A percentile compares a stretch with the other conserved stretches of the same genome.
Conservation (phyloP, 2,329 filamentous ascomycete genomes). For the Neospermospora avenae region DNA sequence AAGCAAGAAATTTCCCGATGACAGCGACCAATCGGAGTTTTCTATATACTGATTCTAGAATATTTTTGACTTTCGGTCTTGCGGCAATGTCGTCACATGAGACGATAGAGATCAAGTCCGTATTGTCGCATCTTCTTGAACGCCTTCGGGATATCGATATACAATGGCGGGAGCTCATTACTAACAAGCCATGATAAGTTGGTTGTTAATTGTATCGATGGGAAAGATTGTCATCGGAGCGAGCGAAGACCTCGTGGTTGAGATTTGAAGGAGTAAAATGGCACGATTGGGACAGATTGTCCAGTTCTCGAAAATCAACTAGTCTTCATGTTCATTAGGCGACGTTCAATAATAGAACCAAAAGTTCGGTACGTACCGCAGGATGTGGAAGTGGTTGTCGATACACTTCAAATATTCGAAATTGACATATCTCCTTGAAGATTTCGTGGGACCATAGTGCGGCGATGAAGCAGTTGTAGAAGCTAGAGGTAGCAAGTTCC, state of each 20-base stretch:
- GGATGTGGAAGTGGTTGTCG: neutral
- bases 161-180: too few species aligned
- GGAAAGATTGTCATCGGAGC: neutral
- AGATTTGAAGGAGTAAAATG: slow-evolving; percentile 5
- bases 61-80: neutral
- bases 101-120: too few species aligned
- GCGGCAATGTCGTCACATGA: neutral
- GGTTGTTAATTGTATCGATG: neutral
- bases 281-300: slow-evolving; percentile 2
- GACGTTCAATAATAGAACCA: too few species aligned
- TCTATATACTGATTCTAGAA: neutral
- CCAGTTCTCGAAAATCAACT: slow-evolving; percentile 5
- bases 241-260: neutral
- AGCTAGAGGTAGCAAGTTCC: neutral
- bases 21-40: neutral
- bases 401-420: neutral
- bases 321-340: neutral
- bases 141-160: too few species aligned
- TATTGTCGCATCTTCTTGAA: too few species aligned
- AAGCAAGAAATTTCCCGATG: neutral
- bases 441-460: slow-evolving; percentile 10
- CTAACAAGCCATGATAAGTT: slow-evolving; percentile 5
- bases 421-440: neutral
- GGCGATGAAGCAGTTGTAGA: neutral
- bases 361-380: too few species aligned